Percentiles rank a stretch among this genome's conserved stretches.
Conservation (phyloP, 2,329 filamentous ascomycete species). For the Stagonosporopsis rhizophila region DNA sequence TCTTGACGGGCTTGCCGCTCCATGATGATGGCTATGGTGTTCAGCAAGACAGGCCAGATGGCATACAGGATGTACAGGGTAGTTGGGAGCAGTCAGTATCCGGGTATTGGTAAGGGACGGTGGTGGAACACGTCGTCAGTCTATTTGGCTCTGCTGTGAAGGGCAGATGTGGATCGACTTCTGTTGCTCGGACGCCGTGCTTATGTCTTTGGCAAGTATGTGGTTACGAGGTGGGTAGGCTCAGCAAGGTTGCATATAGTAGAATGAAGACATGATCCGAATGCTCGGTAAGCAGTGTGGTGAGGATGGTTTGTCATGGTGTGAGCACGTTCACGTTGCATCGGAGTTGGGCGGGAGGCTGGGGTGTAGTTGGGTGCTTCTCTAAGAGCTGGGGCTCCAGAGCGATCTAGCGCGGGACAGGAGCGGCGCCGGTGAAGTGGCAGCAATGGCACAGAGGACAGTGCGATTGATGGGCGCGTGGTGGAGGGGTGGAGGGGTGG, state of each 20-base stretch:
- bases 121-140: neutral
- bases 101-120: conserved; percentile 10
- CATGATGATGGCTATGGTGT: neutral
- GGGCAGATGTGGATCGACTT: neutral
- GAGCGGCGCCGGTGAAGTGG: conserved; percentile 10
- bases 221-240: neutral
- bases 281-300: neutral
- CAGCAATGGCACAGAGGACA: neutral
- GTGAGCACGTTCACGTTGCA: neutral
- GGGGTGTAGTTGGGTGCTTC: neutral
- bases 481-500: neutral
- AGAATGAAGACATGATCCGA: conserved; percentile 3
- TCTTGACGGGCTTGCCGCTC: neutral
- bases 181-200: neutral
- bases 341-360: neutral
- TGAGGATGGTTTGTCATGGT: conserved; percentile 4
- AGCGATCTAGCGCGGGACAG: conserved; percentile 17
- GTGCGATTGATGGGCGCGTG: neutral
- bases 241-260: conserved; percentile 3
- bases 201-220: conserved; percentile 1
- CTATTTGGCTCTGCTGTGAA: neutral
- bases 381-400: conserved; percentile 20
- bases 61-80: conserved; percentile 1
- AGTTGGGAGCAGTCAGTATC: neutral
- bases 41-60: conserved; percentile 2